These are phyloP conservation scores for Euphorbia lathyris DNA, from an alignment of 345 rosid genomes.

Conservation along the genomic window DNA sequence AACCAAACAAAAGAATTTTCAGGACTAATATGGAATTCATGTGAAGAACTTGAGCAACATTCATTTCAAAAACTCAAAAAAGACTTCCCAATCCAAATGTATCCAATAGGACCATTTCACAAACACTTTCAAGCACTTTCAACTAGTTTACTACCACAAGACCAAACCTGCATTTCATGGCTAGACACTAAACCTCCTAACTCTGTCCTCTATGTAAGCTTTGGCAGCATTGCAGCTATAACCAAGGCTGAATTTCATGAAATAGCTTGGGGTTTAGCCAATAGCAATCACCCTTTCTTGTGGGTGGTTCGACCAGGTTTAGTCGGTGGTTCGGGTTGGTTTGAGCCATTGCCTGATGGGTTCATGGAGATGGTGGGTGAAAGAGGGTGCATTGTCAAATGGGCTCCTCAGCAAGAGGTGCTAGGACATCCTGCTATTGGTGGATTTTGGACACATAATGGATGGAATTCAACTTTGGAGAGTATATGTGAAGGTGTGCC, in stretches of 20 bases:
- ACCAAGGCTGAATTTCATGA: background rate
- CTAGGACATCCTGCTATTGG: background rate
- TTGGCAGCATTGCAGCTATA: slow-evolving; percentile 31
- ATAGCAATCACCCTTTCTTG: background rate
- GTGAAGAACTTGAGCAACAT: slow-evolving; percentile 27
- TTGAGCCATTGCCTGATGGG: slow-evolving; percentile 2
- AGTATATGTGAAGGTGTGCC: slow-evolving; percentile 20
- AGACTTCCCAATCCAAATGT: slow-evolving; percentile 19
- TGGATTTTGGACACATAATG: background rate
- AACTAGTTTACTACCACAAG: slow-evolving; percentile 24
- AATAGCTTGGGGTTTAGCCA: slow-evolving; percentile 5
- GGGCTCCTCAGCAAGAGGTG: slow-evolving; percentile 1
- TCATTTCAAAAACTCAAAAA: background rate
- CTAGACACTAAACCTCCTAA: slow-evolving; percentile 32
- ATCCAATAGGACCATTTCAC: slow-evolving; percentile 43
- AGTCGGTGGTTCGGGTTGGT: background rate
- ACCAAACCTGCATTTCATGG: slow-evolving; percentile 40
- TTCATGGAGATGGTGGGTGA: background rate
- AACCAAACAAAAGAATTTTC: slow-evolving; percentile 19
- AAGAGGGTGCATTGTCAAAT: background rate
- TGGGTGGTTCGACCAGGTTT: slow-evolving; percentile 2
- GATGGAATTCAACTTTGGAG: slow-evolving; percentile 18
- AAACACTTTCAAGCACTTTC: slow-evolving; percentile 9
- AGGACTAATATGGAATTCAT: slow-evolving; percentile 33
- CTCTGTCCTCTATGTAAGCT: slow-evolving; percentile 42